phyloP scores from a whole-genome alignment of 768 basidiomycete species.

The Heimioporus sp. region DNA sequence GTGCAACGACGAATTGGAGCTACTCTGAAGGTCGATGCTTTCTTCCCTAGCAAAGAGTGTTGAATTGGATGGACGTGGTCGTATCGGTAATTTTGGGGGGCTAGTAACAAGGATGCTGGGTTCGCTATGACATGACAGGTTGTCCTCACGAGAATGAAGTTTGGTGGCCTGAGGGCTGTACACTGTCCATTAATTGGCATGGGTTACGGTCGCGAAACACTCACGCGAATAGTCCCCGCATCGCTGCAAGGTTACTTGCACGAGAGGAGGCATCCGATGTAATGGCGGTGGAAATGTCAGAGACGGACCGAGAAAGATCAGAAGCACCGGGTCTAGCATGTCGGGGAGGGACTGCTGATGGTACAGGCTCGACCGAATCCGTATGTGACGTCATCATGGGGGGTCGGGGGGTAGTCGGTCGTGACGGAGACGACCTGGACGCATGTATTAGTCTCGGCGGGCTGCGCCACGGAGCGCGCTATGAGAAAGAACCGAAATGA shows the following conservation, averaged over 20 bases:
- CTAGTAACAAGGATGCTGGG: conserved; percentile 23
- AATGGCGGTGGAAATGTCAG: conserved; percentile 1
- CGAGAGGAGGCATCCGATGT: conserved; percentile 6
- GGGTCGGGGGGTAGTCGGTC: conserved; percentile 17
- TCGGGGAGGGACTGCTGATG: conserved; percentile 18
- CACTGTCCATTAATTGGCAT: not conserved
- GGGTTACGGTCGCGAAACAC: not conserved
- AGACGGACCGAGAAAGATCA: conserved; percentile 4
- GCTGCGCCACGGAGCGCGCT: conserved; percentile 8
- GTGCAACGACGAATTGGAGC: conserved; percentile 18
- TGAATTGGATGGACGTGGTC: conserved; percentile 9
- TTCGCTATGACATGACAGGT: conserved; percentile 18
- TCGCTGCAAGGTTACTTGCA: conserved; percentile 34
- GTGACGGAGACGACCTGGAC: conserved; percentile 12
- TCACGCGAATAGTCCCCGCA: conserved; percentile 35
- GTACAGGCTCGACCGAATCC: conserved; percentile 17
- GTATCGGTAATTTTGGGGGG: conserved; percentile 17
- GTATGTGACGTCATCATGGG: conserved; percentile 18
- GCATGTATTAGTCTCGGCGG: not conserved
- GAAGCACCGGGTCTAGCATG: conserved; percentile 6
- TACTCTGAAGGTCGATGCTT: conserved; percentile 15
- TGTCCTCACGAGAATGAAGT: conserved; percentile 10
- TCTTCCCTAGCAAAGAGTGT: conserved; percentile 23
- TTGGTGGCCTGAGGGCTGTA: conserved; percentile 20
- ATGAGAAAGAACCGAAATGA: not conserved